Evolutionary conservation across 2,329 filamentous ascomycete genomes (phyloP).

Genomic region (Ophiocordyceps sinensis): DNA sequence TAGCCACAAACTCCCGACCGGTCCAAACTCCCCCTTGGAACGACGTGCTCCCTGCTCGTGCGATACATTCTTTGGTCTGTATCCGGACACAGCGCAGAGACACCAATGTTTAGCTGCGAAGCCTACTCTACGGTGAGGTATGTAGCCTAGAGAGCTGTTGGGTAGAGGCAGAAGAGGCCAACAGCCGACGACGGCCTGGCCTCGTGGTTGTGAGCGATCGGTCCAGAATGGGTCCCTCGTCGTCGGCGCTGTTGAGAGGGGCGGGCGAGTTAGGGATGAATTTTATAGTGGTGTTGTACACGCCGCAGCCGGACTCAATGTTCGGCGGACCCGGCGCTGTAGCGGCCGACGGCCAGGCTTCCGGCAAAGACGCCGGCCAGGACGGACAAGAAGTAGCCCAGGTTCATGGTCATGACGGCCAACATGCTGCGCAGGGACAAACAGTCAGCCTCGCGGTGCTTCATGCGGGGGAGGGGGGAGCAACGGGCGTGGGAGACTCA

Average conservation of each 20-base stretch:
- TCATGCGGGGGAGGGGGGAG: background rate
- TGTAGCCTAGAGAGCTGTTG: too few relatives aligned
- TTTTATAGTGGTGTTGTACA: too few relatives aligned
- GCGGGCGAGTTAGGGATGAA: too few relatives aligned
- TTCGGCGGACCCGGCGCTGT: constrained; percentile 29
- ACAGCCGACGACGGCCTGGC: too few relatives aligned
- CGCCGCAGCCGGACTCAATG: constrained; percentile 17
- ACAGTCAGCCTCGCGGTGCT: background rate
- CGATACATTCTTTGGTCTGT: background rate
- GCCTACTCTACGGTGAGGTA: too few relatives aligned
- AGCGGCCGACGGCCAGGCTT: constrained; percentile 67
- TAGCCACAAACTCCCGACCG: background rate
- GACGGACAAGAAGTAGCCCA: constrained; percentile 74
- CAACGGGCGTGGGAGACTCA: constrained; percentile 29
- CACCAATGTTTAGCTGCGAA: background rate
- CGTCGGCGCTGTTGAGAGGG: too few relatives aligned
- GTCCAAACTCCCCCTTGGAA: too few relatives aligned
- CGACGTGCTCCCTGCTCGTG: background rate
- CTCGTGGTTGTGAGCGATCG: too few relatives aligned
- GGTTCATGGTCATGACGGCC: constrained; percentile 80
- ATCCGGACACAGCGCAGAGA: background rate
- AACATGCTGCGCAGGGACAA: constrained; percentile 56
- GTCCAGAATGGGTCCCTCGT: too few relatives aligned
- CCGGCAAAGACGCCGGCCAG: constrained; percentile 73
- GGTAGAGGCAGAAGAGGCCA: too few relatives aligned